Conservation (phyloP, 495 filamentous ascomycete species). For the Tuber magnatum region DNA sequence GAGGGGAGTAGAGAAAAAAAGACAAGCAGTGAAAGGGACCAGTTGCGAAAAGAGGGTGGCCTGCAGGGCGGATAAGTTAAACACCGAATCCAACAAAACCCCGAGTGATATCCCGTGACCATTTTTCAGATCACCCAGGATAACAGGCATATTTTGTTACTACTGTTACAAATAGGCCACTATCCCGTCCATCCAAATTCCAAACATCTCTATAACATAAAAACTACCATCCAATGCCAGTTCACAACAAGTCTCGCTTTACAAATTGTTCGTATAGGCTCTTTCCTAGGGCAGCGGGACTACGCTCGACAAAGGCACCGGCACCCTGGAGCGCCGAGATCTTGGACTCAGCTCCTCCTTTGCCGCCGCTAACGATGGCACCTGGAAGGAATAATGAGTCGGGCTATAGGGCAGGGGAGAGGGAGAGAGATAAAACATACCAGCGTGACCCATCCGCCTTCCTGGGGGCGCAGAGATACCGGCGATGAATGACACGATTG, state of each 20-base stretch:
- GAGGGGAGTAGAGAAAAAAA: not conserved
- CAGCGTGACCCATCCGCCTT: constrained; percentile 96
- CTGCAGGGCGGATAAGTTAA: not conserved
- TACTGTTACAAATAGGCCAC: not conserved
- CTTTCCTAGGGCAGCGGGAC: constrained; percentile 84
- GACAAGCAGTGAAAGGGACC: not conserved
- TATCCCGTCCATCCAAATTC: not conserved
- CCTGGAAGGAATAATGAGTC: constrained; percentile 43
- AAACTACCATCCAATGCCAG: constrained; percentile 7
- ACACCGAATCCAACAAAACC: not conserved
- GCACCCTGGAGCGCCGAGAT: constrained; percentile 88
- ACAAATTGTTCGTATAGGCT: constrained; percentile 90
- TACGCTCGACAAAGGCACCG: constrained; percentile 92
- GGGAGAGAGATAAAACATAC: constrained; percentile 39
- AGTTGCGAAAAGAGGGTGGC: not conserved
- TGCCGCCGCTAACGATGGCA: constrained; percentile 94
- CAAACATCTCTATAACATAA: constrained; percentile 1
- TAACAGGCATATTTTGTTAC: not conserved
- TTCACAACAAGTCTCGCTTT: constrained; percentile 85
- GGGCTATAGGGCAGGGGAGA: not conserved
- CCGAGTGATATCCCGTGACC: not conserved
- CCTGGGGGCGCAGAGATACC: constrained; percentile 95
- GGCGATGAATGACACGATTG: constrained; percentile 95
- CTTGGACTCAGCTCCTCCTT: constrained; percentile 96
- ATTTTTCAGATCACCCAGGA: not conserved